phyloP scores from a whole-genome alignment of 768 basidiomycete species.

The Mycena metata region DNA sequence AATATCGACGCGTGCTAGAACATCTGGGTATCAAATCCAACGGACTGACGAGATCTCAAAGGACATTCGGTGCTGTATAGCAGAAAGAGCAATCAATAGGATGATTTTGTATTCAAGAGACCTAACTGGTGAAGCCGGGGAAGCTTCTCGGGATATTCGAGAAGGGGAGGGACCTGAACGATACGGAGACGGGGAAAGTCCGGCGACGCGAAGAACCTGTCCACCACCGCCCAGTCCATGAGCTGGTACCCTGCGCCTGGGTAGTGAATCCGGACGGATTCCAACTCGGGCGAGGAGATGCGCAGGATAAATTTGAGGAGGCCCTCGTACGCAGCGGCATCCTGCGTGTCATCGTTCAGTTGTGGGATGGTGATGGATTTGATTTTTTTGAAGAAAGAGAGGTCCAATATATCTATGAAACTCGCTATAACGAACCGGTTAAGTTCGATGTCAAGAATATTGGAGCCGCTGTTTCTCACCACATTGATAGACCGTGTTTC shows the following conservation, averaged over 20 bases:
- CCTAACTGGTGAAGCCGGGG: constrained; percentile 6
- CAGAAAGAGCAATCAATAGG: too few species aligned
- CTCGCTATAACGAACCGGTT: neutral
- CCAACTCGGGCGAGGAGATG: neutral
- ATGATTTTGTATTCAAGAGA: neutral
- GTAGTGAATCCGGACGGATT: neutral
- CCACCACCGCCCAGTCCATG: constrained; percentile 18
- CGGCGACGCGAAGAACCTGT: constrained; percentile 9
- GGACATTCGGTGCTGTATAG: too few species aligned
- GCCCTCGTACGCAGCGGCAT: neutral
- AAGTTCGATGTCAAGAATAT: neutral
- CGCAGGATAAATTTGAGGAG: constrained; percentile 12
- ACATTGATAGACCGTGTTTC: neutral
- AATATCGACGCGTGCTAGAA: too few species aligned
- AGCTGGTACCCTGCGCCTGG: neutral
- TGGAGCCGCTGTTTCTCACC: neutral
- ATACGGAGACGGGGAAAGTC: constrained; percentile 8
- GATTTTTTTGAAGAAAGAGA: neutral
- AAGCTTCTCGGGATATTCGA: constrained; percentile 5
- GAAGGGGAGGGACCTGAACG: neutral
- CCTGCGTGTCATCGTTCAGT: constrained; percentile 2
- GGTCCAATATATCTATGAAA: neutral
- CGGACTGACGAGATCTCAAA: too few species aligned
- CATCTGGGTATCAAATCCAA: too few species aligned
- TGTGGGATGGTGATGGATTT: constrained; percentile 2